Evolutionary conservation across 345 rosid species (phyloP).

Genomic region (Mallotus nudiflorus): DNA sequence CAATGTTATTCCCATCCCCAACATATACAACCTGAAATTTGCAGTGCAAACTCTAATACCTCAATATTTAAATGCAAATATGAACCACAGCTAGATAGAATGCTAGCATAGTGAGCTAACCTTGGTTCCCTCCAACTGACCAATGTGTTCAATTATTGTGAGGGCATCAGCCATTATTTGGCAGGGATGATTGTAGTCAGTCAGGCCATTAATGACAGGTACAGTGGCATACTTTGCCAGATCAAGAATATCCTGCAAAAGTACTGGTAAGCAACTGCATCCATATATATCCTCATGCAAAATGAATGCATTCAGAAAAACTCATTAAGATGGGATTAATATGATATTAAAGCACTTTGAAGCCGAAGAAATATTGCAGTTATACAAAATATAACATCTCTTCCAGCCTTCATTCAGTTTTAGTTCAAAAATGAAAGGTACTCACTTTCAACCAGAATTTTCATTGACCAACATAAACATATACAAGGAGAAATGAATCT

Average conservation of each 20-base stretch:
- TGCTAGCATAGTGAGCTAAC: constrained; percentile 33
- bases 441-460: background rate
- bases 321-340: background rate
- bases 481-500: background rate
- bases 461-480: background rate
- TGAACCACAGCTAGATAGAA: constrained; percentile 2
- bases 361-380: background rate
- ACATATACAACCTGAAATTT: constrained; percentile 85
- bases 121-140: constrained; percentile 90
- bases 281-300: background rate
- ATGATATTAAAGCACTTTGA: background rate
- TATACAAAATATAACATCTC: background rate
- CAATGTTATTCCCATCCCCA: constrained; percentile 95
- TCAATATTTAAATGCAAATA: background rate
- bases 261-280: constrained; percentile 18
- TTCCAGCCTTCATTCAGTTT: background rate
- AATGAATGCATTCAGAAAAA: background rate
- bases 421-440: background rate
- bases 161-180: constrained; percentile 99
- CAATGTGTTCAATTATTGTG: constrained; percentile 86
- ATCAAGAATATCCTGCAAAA: constrained; percentile 78
- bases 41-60: background rate
- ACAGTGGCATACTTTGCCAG: constrained; percentile 81
- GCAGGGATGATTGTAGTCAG: constrained; percentile 94
- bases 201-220: constrained; percentile 88